A percentile compares a stretch with the other conserved stretches of the same genome.
These are phyloP conservation scores for Evansstolkia leycettana DNA, from an alignment of 495 filamentous ascomycete species.

Conservation along the genomic window DNA sequence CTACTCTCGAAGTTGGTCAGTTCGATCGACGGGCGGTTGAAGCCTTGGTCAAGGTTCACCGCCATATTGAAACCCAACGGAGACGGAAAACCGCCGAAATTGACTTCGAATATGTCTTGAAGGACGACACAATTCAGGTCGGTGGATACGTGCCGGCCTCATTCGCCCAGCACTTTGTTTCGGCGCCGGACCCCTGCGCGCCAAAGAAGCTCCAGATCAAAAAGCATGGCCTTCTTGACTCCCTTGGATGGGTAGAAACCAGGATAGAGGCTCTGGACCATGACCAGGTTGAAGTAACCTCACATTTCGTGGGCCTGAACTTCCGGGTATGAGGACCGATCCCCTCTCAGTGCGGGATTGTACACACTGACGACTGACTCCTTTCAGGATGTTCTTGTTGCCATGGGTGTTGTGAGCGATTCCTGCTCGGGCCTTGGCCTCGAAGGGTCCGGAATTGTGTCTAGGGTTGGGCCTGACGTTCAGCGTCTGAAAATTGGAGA, in stretches of 20 bases:
- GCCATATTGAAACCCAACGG: slow-evolving; percentile 9
- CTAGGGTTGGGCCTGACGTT: slow-evolving; percentile 25
- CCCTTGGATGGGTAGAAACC: slow-evolving; percentile 12
- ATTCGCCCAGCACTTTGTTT: no score
- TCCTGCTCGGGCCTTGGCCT: no score
- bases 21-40: slow-evolving; percentile 6
- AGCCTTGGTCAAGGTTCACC: slow-evolving; percentile 8
- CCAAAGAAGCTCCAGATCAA: slow-evolving; percentile 11
- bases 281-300: slow-evolving; percentile 22
- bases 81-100: slow-evolving; percentile 3
- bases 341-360: no score
- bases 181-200: no score
- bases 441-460: slow-evolving; percentile 28
- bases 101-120: slow-evolving; percentile 31
- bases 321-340: slow-evolving; percentile 26
- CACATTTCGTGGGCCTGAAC: slow-evolving; percentile 28
- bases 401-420: no score
- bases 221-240: slow-evolving; percentile 12
- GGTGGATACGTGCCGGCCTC: no score
- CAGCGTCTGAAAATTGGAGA: slow-evolving; percentile 22
- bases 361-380: no score
- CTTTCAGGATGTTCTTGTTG: no score
- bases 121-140: no score
- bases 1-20: slow-evolving; percentile 26
- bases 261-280: slow-evolving; percentile 1